Conservation (phyloP, 129 eudicot species). For the Centaurea solstitialis region DNA sequence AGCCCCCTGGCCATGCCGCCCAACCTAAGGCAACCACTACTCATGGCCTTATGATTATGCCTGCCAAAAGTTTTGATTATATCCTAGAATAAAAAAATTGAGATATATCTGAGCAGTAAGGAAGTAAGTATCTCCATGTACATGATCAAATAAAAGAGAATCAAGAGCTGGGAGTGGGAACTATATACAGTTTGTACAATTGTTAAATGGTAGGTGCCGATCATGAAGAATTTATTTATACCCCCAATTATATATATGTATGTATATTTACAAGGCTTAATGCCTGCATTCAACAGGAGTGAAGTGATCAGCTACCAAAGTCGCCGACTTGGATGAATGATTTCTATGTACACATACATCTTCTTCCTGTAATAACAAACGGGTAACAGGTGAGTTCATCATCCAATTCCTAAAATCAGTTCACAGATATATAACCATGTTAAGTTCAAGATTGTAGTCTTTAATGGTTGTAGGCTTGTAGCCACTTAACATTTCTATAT, state of each 20-base stretch:
- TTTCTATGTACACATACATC: slow-evolving; percentile 24
- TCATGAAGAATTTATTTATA: slow-evolving; percentile 7
- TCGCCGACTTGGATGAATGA: slow-evolving; percentile 24
- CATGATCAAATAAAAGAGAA: background rate
- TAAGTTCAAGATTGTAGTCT: background rate
- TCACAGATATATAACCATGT: background rate
- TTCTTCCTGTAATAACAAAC: slow-evolving; percentile 20
- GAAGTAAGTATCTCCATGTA: background rate
- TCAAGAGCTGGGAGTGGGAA: background rate
- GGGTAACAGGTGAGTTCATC: background rate
- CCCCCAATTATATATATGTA: background rate
- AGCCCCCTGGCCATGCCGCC: too few relatives aligned
- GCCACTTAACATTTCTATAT: slow-evolving; percentile 32
- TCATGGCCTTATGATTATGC: background rate
- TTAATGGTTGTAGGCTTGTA: background rate
- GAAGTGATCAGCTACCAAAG: slow-evolving; percentile 30
- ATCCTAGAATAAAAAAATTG: too few relatives aligned
- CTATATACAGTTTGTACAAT: slow-evolving; percentile 22
- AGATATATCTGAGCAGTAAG: background rate
- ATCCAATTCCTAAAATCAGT: background rate
- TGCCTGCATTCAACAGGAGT: slow-evolving; percentile 31
- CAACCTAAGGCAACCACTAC: too few relatives aligned
- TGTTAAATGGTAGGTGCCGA: slow-evolving; percentile 9
- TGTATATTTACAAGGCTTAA: slow-evolving; percentile 8
- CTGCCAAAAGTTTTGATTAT: too few relatives aligned